Base-by-base conservation (phyloP, 495 filamentous ascomycete species). In the Chaetomium cochliodes region DNA sequence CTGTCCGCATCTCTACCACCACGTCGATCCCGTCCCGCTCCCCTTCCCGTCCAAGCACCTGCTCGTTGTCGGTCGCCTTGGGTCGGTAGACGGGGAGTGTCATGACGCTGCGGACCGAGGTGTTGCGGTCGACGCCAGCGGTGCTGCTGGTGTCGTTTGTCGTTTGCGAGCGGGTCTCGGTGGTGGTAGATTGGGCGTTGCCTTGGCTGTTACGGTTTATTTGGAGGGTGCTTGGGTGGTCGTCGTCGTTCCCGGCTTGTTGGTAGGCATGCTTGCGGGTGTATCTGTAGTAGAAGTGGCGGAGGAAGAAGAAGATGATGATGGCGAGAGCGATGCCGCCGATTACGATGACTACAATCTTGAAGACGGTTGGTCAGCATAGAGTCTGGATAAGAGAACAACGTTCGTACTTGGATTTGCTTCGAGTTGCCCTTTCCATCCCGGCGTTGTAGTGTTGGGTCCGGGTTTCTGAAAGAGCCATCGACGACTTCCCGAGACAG, bases 11-110 rank as follows among this genome's bases (percentile, higher is more conserved):
- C 74, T 98, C 94, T 33, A 98, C 79, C 4, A 98, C 93, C 41
- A 90, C 84, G 69, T 98, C 94, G 67, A 98, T 93, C 4, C 94
- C 94, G 50, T 80, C 93, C 28, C 94, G 85, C 72, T 98, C 94
- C 39, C 94, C 94, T 75, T 96, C 94, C 0, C 94, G 85, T 16
- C 86, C 94, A 47, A 98, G 83, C n/a, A 97, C 85, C 66, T 88
- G 89, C 72, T 98, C 94, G 58, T 82, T 87, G 22, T 89, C 86
- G 42, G 85, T 82, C 5, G 91, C 86, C 46, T 86, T 85, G 11
- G 69, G 79, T 4, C 79, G 76, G 76, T 98, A 98, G 5, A 88
- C 82, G 0, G 94, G 94, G 6, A 98, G 78, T 0, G 94, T 97
- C 82, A 97, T 96, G 54, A 98, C 87, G 7, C 91, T 96, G 65